These are phyloP conservation scores for Aspergillus sp. DNA, from an alignment of 2,329 filamentous ascomycete species.

Conservation along the genomic window DNA sequence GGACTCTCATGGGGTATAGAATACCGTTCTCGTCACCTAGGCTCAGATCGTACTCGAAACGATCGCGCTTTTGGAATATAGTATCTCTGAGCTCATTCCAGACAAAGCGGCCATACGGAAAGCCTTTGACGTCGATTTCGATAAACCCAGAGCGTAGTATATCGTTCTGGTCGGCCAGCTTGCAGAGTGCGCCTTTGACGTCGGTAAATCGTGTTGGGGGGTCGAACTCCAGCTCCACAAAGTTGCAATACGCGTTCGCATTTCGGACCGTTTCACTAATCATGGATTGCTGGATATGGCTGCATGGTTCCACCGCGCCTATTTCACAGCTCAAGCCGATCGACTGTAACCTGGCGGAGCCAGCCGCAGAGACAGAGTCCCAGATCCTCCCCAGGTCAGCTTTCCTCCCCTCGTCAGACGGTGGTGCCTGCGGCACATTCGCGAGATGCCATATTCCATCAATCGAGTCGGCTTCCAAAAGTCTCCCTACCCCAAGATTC, in stretches of 20 bases:
- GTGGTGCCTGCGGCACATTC: slow-evolving; percentile 5
- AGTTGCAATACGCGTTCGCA: slow-evolving; percentile 63
- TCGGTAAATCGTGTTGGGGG: slow-evolving; percentile 22
- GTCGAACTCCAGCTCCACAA: slow-evolving; percentile 56
- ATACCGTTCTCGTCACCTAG: slow-evolving; percentile 28
- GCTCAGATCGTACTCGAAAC: slow-evolving; percentile 32
- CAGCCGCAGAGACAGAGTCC: slow-evolving; percentile 15
- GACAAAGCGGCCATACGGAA: slow-evolving; percentile 53
- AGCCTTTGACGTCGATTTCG: slow-evolving; percentile 34
- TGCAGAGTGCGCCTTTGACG: slow-evolving; percentile 42
- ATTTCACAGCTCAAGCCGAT: slow-evolving; percentile 13
- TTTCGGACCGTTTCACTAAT: slow-evolving; percentile 60
- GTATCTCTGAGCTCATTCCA: slow-evolving; percentile 45
- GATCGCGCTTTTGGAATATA: slow-evolving; percentile 37
- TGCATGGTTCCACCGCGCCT: slow-evolving; percentile 50
- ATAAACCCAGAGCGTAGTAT: slow-evolving; percentile 68
- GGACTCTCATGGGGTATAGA: slow-evolving; percentile 54
- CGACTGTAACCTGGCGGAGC: slow-evolving; percentile 35
- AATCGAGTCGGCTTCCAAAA: slow-evolving; percentile 51
- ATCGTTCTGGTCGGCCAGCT: slow-evolving; percentile 48
- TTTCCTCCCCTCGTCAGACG: slow-evolving; percentile 1
- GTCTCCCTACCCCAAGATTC: slow-evolving; percentile 46
- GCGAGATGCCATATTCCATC: slow-evolving; percentile 26
- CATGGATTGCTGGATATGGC: slow-evolving; percentile 69
- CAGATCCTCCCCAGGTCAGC: slow-evolving; percentile 8